Evolutionary conservation across 1,139 yeast genomes (phyloP).

Genomic region (Saccharomyces hybrid): DNA sequence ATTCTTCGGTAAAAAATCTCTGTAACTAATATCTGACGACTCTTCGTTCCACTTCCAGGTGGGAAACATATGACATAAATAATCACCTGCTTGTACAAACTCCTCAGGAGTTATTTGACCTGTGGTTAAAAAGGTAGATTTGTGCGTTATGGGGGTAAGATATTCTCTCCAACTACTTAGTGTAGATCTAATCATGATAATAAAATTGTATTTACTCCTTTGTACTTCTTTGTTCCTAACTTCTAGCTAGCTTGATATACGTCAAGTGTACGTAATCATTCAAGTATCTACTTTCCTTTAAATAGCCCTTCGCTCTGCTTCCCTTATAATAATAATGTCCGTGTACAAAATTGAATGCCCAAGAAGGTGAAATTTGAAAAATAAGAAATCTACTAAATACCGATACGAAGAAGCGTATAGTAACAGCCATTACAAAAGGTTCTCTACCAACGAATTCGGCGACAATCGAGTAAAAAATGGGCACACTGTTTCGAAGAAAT

Average conservation of each 20-base stretch:
- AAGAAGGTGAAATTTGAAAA: neutral
- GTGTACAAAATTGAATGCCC: neutral
- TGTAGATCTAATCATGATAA: constrained; percentile 51
- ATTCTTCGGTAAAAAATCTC: constrained; percentile 73
- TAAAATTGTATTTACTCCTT: neutral
- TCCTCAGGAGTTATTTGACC: constrained; percentile 95
- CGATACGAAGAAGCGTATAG: neutral
- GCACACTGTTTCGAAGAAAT: neutral
- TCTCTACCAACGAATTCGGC: neutral
- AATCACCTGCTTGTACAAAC: constrained; percentile 89
- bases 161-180: constrained; percentile 84
- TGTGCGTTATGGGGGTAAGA: constrained; percentile 80
- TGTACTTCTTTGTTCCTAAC: neutral
- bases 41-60: constrained; percentile 85
- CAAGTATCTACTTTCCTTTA: neutral
- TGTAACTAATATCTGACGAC: constrained; percentile 36
- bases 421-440: neutral
- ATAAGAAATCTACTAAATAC: neutral
- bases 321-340: neutral
- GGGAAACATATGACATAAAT: constrained; percentile 81
- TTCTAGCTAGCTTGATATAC: neutral
- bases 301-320: neutral
- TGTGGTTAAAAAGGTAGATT: constrained; percentile 70
- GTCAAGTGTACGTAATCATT: neutral
- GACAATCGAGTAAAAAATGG: neutral